These are phyloP conservation scores for Geranomyces michiganensis DNA, from an alignment of 192 early-diverging fungal species.

Conservation along the genomic window DNA sequence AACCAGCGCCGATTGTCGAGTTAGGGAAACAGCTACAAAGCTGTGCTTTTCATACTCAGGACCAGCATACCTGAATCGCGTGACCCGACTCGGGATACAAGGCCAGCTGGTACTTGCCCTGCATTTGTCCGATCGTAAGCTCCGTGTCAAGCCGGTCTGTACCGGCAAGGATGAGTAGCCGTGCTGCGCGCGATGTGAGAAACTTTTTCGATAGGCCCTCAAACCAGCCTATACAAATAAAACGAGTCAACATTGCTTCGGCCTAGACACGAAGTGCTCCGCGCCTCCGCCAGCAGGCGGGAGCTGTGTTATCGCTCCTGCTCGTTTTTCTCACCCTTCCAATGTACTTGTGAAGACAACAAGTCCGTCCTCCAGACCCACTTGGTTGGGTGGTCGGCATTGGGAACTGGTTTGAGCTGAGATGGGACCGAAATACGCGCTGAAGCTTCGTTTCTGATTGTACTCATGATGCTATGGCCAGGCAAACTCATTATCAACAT, in stretches of 20 bases:
- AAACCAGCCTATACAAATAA: constrained; percentile 45
- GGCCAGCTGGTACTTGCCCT: constrained; percentile 54
- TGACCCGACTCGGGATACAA: constrained; percentile 55
- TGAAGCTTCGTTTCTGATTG: constrained; percentile 23
- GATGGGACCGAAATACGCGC: constrained; percentile 31
- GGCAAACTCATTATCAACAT: too few relatives aligned
- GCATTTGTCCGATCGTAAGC: constrained; percentile 58
- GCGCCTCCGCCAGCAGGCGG: too few relatives aligned
- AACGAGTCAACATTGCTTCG: constrained; percentile 13
- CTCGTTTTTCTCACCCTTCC: constrained; percentile 30
- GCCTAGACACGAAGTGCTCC: too few relatives aligned
- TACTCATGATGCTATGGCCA: background rate
- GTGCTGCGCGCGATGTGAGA: constrained; percentile 29
- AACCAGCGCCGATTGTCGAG: background rate
- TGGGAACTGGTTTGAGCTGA: constrained; percentile 6
- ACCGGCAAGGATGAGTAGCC: constrained; percentile 36
- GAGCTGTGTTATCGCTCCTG: background rate
- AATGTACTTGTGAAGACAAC: constrained; percentile 33
- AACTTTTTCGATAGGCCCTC: constrained; percentile 47
- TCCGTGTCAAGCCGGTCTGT: constrained; percentile 55
- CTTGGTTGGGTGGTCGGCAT: background rate
- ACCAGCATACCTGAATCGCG: constrained; percentile 34
- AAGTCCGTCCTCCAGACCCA: constrained; percentile 41
- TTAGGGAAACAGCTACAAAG: background rate
- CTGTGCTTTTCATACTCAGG: too few relatives aligned